A percentile compares a stretch with the other conserved stretches of the same genome.
Evolutionary conservation across 345 rosid genomes (phyloP).

Genomic region (Aurinia saxatilis): DNA sequence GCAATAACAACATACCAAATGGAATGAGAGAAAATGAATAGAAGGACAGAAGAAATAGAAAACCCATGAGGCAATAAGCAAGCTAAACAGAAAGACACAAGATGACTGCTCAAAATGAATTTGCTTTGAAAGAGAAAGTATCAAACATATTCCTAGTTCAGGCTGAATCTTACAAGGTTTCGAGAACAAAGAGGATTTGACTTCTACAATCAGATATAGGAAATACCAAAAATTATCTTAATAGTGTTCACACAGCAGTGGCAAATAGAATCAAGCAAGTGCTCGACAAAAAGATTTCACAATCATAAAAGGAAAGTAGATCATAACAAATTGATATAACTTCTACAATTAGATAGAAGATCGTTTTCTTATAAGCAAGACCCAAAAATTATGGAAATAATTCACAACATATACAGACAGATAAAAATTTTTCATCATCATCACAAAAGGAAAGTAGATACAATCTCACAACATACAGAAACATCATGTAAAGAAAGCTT

Average conservation of each 20-base stretch:
- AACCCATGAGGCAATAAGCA: not conserved
- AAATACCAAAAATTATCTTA: not conserved
- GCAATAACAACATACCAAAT: slow-evolving; percentile 16
- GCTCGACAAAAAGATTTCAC: not conserved
- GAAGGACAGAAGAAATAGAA: not conserved
- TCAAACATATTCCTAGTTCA: not conserved
- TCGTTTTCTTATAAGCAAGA: not conserved
- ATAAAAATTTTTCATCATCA: too few relatives aligned
- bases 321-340: not conserved
- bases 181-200: not conserved
- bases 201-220: not conserved
- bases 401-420: not conserved
- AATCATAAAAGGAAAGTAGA: not conserved
- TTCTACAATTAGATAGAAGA: not conserved
- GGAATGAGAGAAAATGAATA: too few relatives aligned
- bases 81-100: not conserved
- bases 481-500: not conserved
- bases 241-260: not conserved
- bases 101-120: not conserved
- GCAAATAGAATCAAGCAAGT: not conserved
- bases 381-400: not conserved
- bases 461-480: too few relatives aligned
- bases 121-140: not conserved
- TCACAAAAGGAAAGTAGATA: too few relatives aligned
- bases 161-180: not conserved